Conservation (phyloP, 2,329 filamentous ascomycete genomes). For the Microcyclospora pomicola region DNA sequence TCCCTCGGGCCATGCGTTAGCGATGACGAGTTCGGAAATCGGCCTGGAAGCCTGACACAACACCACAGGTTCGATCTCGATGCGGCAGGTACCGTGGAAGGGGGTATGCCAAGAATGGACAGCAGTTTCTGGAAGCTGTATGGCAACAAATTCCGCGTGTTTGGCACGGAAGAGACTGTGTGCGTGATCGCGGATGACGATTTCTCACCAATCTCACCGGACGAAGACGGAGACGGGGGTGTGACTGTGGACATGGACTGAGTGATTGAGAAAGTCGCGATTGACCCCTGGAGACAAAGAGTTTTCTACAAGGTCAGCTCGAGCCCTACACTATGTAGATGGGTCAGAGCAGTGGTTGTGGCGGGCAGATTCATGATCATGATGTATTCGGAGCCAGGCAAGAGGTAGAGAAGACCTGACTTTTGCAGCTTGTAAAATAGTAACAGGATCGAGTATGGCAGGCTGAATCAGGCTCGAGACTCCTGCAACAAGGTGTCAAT, state of each 20-base stretch:
- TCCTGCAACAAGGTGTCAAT: no score
- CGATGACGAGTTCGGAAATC: conserved; percentile 12
- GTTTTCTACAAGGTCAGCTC: neutral
- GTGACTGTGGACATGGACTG: neutral
- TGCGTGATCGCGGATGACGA: conserved; percentile 18
- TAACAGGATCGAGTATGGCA: no score
- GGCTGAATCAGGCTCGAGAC: no score
- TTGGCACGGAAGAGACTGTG: conserved; percentile 43
- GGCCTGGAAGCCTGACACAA: no score
- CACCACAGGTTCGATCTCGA: conserved; percentile 7
- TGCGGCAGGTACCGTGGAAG: conserved; percentile 19
- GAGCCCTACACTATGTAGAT: neutral
- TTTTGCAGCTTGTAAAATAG: no score
- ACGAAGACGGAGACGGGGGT: neutral
- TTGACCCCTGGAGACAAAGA: neutral
- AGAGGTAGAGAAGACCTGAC: neutral
- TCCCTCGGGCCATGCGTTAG: conserved; percentile 10
- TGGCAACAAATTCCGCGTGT: conserved; percentile 46
- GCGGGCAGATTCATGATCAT: no score
- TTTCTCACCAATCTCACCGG: no score
- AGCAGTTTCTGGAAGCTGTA: conserved; percentile 44
- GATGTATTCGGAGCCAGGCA: neutral
- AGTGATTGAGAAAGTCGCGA: neutral
- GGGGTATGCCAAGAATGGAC: conserved; percentile 37
- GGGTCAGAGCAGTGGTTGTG: neutral